A percentile compares a stretch with the other conserved stretches of the same genome.
These are phyloP conservation scores for Cyclotella distinguenda DNA, from an alignment of 108 stramenopile species.

Conservation along the genomic window DNA sequence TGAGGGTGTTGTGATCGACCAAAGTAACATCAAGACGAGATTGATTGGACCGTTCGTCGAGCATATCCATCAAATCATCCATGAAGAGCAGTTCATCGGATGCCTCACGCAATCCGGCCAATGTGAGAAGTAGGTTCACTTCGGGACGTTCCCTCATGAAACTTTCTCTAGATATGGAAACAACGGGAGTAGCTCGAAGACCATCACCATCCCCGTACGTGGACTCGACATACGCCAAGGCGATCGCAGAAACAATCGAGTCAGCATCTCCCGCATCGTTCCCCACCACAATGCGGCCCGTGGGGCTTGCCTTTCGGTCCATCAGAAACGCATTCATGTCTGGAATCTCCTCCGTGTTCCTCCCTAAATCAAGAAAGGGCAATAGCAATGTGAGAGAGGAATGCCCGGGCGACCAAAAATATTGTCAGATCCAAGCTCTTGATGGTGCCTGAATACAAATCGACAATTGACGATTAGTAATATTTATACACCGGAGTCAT, in stretches of 20 bases:
- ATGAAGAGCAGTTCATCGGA: constrained; percentile 49
- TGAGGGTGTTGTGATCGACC: constrained; percentile 74
- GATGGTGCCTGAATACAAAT: not conserved
- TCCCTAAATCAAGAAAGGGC: not conserved
- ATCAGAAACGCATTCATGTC: constrained; percentile 24
- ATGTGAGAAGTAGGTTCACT: constrained; percentile 53
- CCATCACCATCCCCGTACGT: not conserved
- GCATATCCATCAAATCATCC: constrained; percentile 32
- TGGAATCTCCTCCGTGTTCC: not conserved
- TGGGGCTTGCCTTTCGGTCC: constrained; percentile 31
- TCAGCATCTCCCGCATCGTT: constrained; percentile 90
- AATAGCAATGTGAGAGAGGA: not conserved
- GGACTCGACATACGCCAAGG: constrained; percentile 64
- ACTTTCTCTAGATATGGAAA: constrained; percentile 38
- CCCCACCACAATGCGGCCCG: constrained; percentile 60
- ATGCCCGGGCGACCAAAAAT: not conserved
- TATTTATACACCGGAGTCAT: too few species aligned
- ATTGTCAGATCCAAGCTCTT: not conserved
- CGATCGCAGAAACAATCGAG: constrained; percentile 72
- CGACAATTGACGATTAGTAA: not conserved
- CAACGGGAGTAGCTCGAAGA: constrained; percentile 23
- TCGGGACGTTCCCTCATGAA: constrained; percentile 60
- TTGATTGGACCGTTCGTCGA: not conserved
- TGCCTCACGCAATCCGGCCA: constrained; percentile 45
- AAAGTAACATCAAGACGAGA: constrained; percentile 50